These are phyloP conservation scores for Penicillium cosmopolitanum DNA, from an alignment of 495 filamentous ascomycete species.

Conservation along the genomic window DNA sequence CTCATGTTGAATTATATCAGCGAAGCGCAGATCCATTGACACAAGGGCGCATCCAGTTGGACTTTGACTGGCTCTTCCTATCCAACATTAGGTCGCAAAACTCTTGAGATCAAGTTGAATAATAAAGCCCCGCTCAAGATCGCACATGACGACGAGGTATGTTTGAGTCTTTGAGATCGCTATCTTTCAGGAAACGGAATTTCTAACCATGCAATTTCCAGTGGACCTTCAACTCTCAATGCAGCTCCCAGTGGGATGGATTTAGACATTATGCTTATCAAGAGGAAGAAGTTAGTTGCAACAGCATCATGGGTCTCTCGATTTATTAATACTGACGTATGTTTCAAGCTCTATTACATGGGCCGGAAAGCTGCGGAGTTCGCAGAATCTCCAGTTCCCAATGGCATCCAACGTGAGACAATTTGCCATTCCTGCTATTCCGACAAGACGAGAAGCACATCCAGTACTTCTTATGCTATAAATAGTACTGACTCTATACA, in stretches of 20 bases:
- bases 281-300: slow-evolving; percentile 31
- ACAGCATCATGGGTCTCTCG: neutral
- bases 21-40: neutral
- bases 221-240: slow-evolving; percentile 40
- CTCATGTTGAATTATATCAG: neutral
- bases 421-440: neutral
- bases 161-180: too few relatives aligned
- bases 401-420: slow-evolving; percentile 38
- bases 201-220: neutral
- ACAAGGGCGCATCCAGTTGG: neutral
- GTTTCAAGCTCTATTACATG: slow-evolving; percentile 53
- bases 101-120: slow-evolving; percentile 3
- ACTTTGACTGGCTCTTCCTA: slow-evolving; percentile 5
- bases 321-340: neutral
- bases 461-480: too few relatives aligned
- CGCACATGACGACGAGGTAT: slow-evolving; percentile 12
- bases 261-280: slow-evolving; percentile 43
- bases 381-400: slow-evolving; percentile 35
- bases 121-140: slow-evolving; percentile 2
- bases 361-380: slow-evolving; percentile 57
- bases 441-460: too few relatives aligned
- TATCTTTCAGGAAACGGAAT: neutral
- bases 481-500: neutral
- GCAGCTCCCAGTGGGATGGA: slow-evolving; percentile 54
- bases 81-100: slow-evolving; percentile 4